Conservation (phyloP, 345 rosid species). For the Heritiera fomes region DNA sequence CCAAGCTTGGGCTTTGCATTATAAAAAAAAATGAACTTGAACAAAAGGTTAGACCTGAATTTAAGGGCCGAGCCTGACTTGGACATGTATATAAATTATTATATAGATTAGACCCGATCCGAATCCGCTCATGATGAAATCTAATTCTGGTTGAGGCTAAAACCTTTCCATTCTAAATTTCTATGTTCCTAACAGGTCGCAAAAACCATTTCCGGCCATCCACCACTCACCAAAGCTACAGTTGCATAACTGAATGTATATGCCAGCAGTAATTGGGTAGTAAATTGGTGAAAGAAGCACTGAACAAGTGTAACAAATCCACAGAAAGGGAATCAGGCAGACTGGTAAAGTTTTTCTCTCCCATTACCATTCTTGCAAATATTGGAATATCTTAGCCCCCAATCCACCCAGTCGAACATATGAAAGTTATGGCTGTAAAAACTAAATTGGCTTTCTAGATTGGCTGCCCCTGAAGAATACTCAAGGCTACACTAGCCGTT, state of each 20-base stretch:
- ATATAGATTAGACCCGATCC: too few relatives aligned
- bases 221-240: slow-evolving; percentile 53
- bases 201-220: slow-evolving; percentile 62
- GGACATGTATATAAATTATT: too few relatives aligned
- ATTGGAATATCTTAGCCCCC: slow-evolving; percentile 62
- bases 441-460: slow-evolving; percentile 51
- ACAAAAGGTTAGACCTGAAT: too few relatives aligned
- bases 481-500: slow-evolving; percentile 38
- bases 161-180: slow-evolving; percentile 32
- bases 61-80: too few relatives aligned
- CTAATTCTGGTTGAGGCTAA: slow-evolving; percentile 2
- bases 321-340: slow-evolving; percentile 32
- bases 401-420: slow-evolving; percentile 65
- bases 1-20: too few relatives aligned
- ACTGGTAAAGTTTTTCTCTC: slow-evolving; percentile 53
- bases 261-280: slow-evolving; percentile 48
- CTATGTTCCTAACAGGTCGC: slow-evolving; percentile 51
- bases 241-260: slow-evolving; percentile 56
- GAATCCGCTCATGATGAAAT: too few relatives aligned
- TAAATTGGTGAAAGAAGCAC: slow-evolving; percentile 54
- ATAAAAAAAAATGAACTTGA: too few relatives aligned
- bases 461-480: slow-evolving; percentile 60
- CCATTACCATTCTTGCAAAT: slow-evolving; percentile 58
- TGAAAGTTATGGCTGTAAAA: slow-evolving; percentile 61
- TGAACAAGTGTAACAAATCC: slow-evolving; percentile 63